A percentile compares a stretch with the other conserved stretches of the same genome.
These are phyloP conservation scores for Coemansia reversa DNA, from an alignment of 192 early-diverging fungal species.

Conservation along the genomic window DNA sequence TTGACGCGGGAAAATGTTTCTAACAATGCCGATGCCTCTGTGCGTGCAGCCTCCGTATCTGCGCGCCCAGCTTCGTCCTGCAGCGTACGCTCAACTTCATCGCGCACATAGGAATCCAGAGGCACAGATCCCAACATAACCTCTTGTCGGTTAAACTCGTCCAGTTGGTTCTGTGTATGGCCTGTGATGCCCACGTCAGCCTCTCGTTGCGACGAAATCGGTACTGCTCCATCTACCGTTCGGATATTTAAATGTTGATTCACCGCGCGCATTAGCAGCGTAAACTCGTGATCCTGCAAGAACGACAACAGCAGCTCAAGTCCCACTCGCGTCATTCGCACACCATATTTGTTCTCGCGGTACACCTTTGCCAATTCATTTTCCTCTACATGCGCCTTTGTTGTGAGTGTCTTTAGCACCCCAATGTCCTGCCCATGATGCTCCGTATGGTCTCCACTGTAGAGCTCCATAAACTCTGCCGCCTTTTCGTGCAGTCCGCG, in stretches of 20 bases:
- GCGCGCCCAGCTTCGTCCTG: conserved; percentile 62
- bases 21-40: conserved; percentile 49
- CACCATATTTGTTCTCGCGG: conserved; percentile 77
- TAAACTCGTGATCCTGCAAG: conserved; percentile 90
- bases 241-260: conserved; percentile 89
- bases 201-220: conserved; percentile 41
- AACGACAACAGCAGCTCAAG: conserved; percentile 88
- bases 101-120: conserved; percentile 67
- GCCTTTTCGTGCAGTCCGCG: conserved; percentile 49
- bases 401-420: conserved; percentile 66
- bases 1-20: conserved; percentile 61
- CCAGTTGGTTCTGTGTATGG: conserved; percentile 68
- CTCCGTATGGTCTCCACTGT: conserved; percentile 74
- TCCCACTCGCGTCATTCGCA: conserved; percentile 82
- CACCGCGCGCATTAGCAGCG: conserved; percentile 82
- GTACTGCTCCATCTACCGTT: conserved; percentile 38
- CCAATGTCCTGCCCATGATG: conserved; percentile 72
- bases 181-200: conserved; percentile 74
- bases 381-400: conserved; percentile 71
- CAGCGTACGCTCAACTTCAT: conserved; percentile 79
- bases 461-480: conserved; percentile 69
- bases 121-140: conserved; percentile 73
- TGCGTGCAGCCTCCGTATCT: conserved; percentile 19
- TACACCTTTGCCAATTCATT: conserved; percentile 81
- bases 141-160: conserved; percentile 78